These are phyloP conservation scores for Solanum chacoense DNA, from an alignment of 305 asterid species.

Conservation along the genomic window DNA sequence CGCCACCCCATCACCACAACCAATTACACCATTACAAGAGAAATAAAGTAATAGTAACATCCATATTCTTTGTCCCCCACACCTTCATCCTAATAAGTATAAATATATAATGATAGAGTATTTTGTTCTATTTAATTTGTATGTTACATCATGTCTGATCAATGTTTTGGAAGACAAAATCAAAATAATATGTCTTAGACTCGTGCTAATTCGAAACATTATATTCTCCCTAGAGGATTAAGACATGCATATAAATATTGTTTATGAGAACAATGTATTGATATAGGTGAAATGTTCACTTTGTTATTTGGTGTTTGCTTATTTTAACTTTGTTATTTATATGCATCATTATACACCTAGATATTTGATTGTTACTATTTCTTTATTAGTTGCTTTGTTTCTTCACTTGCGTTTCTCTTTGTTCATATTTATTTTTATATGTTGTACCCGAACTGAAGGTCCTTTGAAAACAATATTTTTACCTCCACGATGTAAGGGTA, in stretches of 20 bases:
- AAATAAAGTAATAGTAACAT: not conserved
- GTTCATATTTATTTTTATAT: no score
- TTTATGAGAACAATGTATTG: not conserved
- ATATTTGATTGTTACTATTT: not conserved
- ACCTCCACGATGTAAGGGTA: not conserved
- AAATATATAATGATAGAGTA: not conserved
- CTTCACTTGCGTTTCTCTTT: no score
- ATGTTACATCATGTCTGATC: not conserved
- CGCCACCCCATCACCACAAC: not conserved
- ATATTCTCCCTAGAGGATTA: not conserved
- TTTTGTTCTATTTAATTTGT: not conserved
- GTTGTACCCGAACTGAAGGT: accelerated
- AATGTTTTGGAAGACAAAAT: not conserved
- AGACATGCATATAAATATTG: not conserved
- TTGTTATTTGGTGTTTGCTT: not conserved
- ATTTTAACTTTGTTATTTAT: not conserved
- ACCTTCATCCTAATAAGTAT: not conserved
- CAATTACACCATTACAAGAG: not conserved
- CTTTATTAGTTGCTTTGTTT: not conserved
- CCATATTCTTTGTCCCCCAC: not conserved
- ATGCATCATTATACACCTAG: not conserved
- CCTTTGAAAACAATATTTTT: not conserved
- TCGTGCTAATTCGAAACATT: not conserved
- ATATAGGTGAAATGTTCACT: not conserved
- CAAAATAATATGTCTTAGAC: not conserved